Conservation (phyloP, 495 filamentous ascomycete genomes). For the Hypoxylon rickii region DNA sequence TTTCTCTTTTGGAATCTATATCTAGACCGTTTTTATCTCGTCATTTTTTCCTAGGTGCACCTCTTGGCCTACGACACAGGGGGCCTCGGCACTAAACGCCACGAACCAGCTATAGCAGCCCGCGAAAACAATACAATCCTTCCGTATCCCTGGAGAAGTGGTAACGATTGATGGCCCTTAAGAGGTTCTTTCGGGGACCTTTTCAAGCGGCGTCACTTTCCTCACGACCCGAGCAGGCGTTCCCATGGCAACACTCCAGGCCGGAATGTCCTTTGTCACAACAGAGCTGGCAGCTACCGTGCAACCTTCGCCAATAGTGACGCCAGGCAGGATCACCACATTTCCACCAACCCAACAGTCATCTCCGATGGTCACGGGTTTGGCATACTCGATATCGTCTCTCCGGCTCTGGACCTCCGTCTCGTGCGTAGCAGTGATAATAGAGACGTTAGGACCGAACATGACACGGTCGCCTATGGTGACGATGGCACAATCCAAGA, state of each 20-base stretch:
- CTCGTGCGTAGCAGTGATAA: conserved; percentile 77
- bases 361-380: conserved; percentile 76
- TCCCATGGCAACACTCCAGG: conserved; percentile 33
- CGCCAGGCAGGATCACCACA: conserved; percentile 74
- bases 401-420: conserved; percentile 75
- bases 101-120: too few relatives aligned
- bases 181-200: conserved; percentile 10
- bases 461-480: conserved; percentile 79
- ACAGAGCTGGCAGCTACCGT: conserved; percentile 87
- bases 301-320: conserved; percentile 71
- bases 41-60: too few relatives aligned
- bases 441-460: conserved; percentile 75
- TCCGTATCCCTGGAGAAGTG: neutral
- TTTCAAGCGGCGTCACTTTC: conserved; percentile 30
- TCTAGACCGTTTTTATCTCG: too few relatives aligned
- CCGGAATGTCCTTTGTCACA: conserved; percentile 71
- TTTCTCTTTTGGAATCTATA: too few relatives aligned
- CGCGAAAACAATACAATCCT: too few relatives aligned
- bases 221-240: conserved; percentile 33
- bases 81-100: too few relatives aligned
- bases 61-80: too few relatives aligned
- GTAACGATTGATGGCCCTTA: neutral
- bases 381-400: conserved; percentile 74
- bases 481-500: conserved; percentile 78
- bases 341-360: conserved; percentile 91